Percentiles rank a stretch among this genome's conserved stretches.
Conservation (phyloP, 2,329 filamentous ascomycete species). For the Aspergillus quadricinctus region DNA sequence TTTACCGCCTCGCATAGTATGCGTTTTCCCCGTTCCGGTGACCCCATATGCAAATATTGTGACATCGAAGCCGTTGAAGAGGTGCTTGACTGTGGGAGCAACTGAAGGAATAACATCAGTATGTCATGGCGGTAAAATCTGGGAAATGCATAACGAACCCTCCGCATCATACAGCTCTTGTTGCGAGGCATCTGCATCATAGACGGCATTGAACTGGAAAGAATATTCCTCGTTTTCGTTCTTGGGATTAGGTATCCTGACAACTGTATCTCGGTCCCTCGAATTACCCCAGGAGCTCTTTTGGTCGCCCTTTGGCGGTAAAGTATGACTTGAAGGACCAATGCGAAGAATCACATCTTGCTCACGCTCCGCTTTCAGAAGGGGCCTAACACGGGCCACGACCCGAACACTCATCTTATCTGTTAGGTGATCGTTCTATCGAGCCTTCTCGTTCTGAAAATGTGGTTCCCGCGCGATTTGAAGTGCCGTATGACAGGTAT, state of each 20-base stretch:
- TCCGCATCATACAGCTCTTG: slow-evolving; percentile 85
- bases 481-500: neutral
- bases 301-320: slow-evolving; percentile 21
- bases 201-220: slow-evolving; percentile 92
- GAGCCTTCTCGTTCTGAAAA: slow-evolving; percentile 2
- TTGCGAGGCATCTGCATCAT: slow-evolving; percentile 74
- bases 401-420: slow-evolving; percentile 62
- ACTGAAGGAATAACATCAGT: slow-evolving; percentile 52
- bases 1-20: slow-evolving; percentile 91
- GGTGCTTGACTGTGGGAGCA: slow-evolving; percentile 80
- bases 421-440: slow-evolving; percentile 5
- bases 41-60: slow-evolving; percentile 92
- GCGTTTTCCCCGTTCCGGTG: slow-evolving; percentile 90
- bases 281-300: slow-evolving; percentile 21
- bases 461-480: neutral
- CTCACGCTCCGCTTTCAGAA: slow-evolving; percentile 79
- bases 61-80: slow-evolving; percentile 79
- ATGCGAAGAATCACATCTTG: slow-evolving; percentile 82
- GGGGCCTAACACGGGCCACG: slow-evolving; percentile 82
- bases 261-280: slow-evolving; percentile 59
- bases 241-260: slow-evolving; percentile 91
- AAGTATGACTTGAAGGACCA: slow-evolving; percentile 38
- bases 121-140: slow-evolving; percentile 4
- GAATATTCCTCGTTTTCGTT: slow-evolving; percentile 87
- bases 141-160: slow-evolving; percentile 52